Percentiles rank a stretch among this genome's conserved stretches.
Conservation (phyloP, 805 yeast genomes). For the Suhomyces faveliae region DNA sequence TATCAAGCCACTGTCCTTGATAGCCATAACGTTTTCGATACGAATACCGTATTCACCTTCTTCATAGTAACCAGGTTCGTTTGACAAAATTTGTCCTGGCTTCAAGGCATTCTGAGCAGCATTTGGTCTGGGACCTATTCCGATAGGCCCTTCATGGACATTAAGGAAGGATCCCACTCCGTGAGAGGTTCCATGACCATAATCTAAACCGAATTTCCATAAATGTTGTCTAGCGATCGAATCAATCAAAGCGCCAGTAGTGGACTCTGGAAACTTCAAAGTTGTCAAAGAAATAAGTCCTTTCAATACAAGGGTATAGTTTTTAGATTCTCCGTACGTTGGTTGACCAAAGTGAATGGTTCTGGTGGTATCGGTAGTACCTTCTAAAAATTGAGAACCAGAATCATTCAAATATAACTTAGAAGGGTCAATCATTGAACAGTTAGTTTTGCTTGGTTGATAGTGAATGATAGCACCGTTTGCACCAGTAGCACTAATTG, state of each 20-base stretch:
- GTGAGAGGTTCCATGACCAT: constrained; percentile 65
- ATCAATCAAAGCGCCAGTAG: constrained; percentile 55
- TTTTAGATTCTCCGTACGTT: constrained; percentile 41
- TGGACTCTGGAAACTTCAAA: constrained; percentile 53
- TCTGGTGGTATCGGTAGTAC: constrained; percentile 65
- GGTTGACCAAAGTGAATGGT: constrained; percentile 56
- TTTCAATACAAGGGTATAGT: constrained; percentile 58
- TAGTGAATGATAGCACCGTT: constrained; percentile 80
- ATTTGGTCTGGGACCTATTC: constrained; percentile 55
- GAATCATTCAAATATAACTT: constrained; percentile 56
- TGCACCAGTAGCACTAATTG: constrained; percentile 73
- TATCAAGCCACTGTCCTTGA: constrained; percentile 37
- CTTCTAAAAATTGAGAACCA: constrained; percentile 61
- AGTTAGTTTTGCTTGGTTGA: constrained; percentile 48
- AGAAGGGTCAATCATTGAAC: constrained; percentile 50
- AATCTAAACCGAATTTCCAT: constrained; percentile 58
- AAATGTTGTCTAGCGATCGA: constrained; percentile 56
- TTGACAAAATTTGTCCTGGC: constrained; percentile 55
- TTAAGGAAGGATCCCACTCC: constrained; percentile 62
- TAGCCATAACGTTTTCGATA: constrained; percentile 51
- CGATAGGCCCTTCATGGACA: constrained; percentile 64
- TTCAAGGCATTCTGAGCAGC: constrained; percentile 44
- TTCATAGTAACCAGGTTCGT: constrained; percentile 64
- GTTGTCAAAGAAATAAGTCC: constrained; percentile 52
- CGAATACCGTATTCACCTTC: constrained; percentile 61